Conservation (phyloP, 345 rosid genomes). For the Turnera subulata region DNA sequence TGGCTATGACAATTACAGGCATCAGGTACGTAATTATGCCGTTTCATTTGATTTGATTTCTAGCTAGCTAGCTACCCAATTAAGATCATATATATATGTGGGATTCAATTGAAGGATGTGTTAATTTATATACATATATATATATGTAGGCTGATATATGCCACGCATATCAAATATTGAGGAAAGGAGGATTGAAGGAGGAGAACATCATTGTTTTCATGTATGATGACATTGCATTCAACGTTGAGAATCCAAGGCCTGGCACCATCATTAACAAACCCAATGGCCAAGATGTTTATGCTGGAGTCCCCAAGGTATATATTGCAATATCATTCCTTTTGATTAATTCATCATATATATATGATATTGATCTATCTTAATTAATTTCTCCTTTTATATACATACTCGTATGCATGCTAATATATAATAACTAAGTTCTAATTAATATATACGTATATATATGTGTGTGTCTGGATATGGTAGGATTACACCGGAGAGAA, state of each 20-base stretch:
- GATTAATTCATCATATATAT: not conserved
- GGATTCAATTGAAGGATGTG: too few species aligned
- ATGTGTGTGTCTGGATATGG: too few species aligned
- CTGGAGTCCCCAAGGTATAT: constrained; percentile 60
- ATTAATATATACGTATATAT: too few species aligned
- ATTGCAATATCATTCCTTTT: too few species aligned
- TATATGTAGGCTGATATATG: constrained; percentile 58
- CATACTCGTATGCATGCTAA: too few species aligned
- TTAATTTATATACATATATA: not conserved
- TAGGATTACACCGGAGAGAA: constrained; percentile 54
- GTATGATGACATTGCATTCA: constrained; percentile 70
- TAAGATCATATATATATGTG: not conserved
- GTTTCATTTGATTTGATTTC: not conserved
- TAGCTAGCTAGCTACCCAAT: not conserved
- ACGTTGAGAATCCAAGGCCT: constrained; percentile 45
- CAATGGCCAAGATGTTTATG: constrained; percentile 49
- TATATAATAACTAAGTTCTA: too few species aligned
- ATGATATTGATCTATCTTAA: too few species aligned
- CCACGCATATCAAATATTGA: constrained; percentile 62
- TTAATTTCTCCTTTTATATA: too few species aligned
- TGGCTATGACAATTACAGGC: constrained; percentile 50
- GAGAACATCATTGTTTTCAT: constrained; percentile 76
- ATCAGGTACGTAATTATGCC: constrained; percentile 45
- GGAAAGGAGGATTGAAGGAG: constrained; percentile 52
- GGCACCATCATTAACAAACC: constrained; percentile 64